Evolutionary conservation across 208 protist species (phyloP), one percentile per base, ranked within the genome.

Genomic region (Crithidia brevicula): DNA sequence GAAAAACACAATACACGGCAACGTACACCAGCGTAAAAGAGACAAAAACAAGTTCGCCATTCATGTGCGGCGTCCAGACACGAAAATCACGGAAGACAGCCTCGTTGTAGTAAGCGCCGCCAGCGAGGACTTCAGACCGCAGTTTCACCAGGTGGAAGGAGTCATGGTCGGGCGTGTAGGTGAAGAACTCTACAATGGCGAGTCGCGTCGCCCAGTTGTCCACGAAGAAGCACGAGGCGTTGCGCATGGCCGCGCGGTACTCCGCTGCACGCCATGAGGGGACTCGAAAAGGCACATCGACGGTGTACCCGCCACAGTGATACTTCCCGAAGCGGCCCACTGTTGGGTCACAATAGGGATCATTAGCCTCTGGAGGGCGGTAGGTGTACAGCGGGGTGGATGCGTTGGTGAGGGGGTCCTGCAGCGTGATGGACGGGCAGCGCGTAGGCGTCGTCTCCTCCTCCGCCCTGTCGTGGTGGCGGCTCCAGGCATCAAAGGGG

Each of bases 151-250:
- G 8, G 47, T 65, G 67, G 28, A 72, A 64, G 6, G 34, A 49
- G 67, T 72, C 67, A 23, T 50, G 42, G 7, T 47, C 42, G 7
- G 66, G 67, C 11, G 67, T 72, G 34, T 72, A 65, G 25, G 67
- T 64, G 57, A 52, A 72, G 47, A 72, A 65, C 67, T 72, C 67
- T 6, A 51, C 16, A 11, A 50, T 46, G 23, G 34, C 47, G 1
- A 64, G 28, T 2, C 57, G 67, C 2, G 67, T 65, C 1, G 67
- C 54, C 66, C 67, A 72, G 57, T 72, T 72, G 47, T 64, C 67
- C 0, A 65, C 33, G 28, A 72, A 72, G 38, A 65, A 65, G 67
- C 67, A 72, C 1, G 56, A 58, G 2, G 6, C 9, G 57, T 51
- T 58, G 47, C 43, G 46, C 16, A 72, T 23, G 7, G 67, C 67